phyloP scores from a whole-genome alignment of 352 stramenopile genomes.

The Hyaloperonospora brassicae region DNA sequence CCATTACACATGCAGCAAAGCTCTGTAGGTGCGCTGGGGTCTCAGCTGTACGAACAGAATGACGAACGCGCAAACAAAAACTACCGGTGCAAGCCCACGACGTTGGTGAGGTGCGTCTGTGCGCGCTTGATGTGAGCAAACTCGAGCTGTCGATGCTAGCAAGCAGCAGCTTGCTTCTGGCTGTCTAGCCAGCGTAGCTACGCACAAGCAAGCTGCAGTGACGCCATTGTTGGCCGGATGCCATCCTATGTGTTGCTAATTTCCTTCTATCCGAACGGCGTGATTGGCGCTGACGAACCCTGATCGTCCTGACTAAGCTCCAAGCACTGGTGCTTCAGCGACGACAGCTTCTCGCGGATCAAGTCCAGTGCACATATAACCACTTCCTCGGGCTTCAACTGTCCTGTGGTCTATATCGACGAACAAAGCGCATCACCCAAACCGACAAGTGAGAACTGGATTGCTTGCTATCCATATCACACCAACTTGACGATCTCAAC shows the following conservation, averaged over 20 bases:
- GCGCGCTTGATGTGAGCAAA: neutral
- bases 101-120: no score
- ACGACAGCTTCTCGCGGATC: conserved; percentile 81
- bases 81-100: conserved; percentile 14
- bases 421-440: neutral
- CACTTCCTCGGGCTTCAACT: conserved; percentile 77
- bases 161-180: conserved; percentile 1
- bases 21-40: conserved; percentile 2
- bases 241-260: conserved; percentile 10
- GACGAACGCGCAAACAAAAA: neutral
- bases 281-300: conserved; percentile 52
- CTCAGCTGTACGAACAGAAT: conserved; percentile 6
- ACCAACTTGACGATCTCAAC: neutral
- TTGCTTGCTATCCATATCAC: conserved; percentile 4
- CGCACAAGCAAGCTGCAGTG: no score
- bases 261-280: conserved; percentile 61
- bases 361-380: conserved; percentile 82
- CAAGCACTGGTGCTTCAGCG: conserved; percentile 80
- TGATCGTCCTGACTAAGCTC: conserved; percentile 80
- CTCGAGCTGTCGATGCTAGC: conserved; percentile 4
- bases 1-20: conserved; percentile 41
- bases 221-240: conserved; percentile 14
- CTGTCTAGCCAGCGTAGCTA: neutral
- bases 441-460: neutral
- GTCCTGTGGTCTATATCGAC: conserved; percentile 57